These are phyloP conservation scores for Ogataea henricii DNA, from an alignment of 805 yeast species.

Conservation along the genomic window DNA sequence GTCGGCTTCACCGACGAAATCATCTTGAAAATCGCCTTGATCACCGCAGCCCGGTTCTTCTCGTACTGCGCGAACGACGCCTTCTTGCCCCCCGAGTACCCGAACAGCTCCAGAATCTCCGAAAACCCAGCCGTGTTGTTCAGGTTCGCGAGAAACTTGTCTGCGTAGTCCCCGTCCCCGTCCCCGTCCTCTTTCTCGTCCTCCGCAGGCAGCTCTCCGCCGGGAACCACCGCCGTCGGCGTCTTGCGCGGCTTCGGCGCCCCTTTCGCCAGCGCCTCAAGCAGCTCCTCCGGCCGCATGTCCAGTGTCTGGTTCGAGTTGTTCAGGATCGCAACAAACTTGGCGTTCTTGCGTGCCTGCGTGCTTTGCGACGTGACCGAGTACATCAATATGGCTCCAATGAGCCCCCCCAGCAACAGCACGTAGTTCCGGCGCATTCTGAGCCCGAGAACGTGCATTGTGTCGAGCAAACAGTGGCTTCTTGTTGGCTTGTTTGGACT, in stretches of 20 bases:
- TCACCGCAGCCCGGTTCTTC: conserved; percentile 19
- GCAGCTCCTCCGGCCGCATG: conserved; percentile 14
- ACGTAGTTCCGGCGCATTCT: conserved; percentile 11
- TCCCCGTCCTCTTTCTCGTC: conserved; percentile 2
- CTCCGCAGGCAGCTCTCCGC: not conserved
- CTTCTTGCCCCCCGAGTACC: not conserved
- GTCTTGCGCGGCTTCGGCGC: conserved; percentile 7
- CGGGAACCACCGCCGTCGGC: not conserved
- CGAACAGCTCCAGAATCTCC: not conserved
- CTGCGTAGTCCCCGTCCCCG: not conserved
- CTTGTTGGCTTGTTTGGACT: no score
- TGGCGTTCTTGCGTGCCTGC: conserved; percentile 8
- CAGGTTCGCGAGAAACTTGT: not conserved
- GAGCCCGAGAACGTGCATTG: conserved; percentile 9
- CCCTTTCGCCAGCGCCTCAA: conserved; percentile 10
- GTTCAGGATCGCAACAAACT: conserved; percentile 9
- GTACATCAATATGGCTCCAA: conserved; percentile 8
- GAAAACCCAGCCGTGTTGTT: not conserved
- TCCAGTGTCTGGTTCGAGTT: conserved; percentile 12
- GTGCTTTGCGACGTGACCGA: not conserved
- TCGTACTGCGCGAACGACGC: conserved; percentile 12
- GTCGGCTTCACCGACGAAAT: conserved; percentile 21
- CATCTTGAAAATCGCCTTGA: conserved; percentile 26
- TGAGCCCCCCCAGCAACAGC: conserved; percentile 2
- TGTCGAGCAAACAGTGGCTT: no score